Conservation (phyloP, 306 rosid genomes). For the Begonia peltatifolia region DNA sequence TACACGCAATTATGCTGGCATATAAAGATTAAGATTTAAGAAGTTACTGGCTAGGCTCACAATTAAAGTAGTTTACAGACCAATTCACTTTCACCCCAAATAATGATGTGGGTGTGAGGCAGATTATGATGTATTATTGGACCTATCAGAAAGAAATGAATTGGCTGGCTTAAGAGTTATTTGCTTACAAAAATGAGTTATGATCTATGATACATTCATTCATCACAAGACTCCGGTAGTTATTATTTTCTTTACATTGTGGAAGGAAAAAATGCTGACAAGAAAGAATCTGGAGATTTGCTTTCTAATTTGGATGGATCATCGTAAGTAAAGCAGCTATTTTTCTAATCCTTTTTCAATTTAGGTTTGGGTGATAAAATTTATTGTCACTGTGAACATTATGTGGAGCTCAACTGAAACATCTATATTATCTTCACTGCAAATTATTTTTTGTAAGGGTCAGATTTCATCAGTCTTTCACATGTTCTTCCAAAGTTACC, state of each 20-base stretch:
- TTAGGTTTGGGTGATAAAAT: no score
- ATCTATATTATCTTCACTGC: not conserved
- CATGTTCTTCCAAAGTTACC: no score
- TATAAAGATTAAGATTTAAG: not conserved
- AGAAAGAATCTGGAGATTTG: slow-evolving; percentile 75
- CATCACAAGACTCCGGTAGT: no score
- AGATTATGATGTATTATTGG: not conserved
- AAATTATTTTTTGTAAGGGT: no score
- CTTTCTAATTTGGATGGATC: slow-evolving; percentile 80
- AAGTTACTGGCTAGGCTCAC: not conserved
- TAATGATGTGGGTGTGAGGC: not conserved
- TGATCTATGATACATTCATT: no score
- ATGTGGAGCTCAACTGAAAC: slow-evolving; percentile 2
- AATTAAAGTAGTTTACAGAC: not conserved
- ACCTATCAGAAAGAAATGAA: no score
- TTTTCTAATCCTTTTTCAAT: slow-evolving; percentile 8
- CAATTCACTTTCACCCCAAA: not conserved
- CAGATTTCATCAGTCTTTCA: no score
- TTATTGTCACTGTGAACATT: not conserved
- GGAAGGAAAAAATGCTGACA: slow-evolving; percentile 76
- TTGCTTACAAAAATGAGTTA: no score
- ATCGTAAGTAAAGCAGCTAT: slow-evolving; percentile 52
- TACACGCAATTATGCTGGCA: not conserved
- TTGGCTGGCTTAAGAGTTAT: no score
- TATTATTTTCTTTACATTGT: slow-evolving; percentile 15